Conservation (phyloP, 768 basidiomycete species). For the Chalciporus piperatus region DNA sequence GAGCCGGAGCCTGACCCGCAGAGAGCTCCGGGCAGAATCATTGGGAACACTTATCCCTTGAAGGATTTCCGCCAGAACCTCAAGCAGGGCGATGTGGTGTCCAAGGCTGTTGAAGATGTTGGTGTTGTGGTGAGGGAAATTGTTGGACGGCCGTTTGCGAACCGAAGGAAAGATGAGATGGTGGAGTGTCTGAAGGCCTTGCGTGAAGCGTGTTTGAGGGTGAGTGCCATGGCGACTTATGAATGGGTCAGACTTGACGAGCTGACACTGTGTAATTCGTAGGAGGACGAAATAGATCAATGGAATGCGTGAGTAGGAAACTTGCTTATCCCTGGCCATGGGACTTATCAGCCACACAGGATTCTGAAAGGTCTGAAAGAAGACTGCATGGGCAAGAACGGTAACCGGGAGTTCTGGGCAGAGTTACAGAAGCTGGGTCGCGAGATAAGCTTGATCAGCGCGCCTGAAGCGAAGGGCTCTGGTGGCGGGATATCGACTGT, state of each 20-base stretch:
- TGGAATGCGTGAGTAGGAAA: constrained; percentile 67
- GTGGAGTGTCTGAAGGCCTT: constrained; percentile 68
- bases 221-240: constrained; percentile 28
- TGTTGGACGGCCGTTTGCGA: constrained; percentile 67
- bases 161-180: constrained; percentile 64
- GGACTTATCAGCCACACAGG: constrained; percentile 33
- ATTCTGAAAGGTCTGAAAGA: constrained; percentile 60
- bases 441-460: constrained; percentile 57
- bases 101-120: constrained; percentile 82
- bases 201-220: constrained; percentile 64
- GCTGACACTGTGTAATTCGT: background rate
- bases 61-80: constrained; percentile 74
- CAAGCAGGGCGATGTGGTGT: constrained; percentile 72
- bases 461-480: constrained; percentile 55
- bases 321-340: background rate
- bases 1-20: constrained; percentile 46
- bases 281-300: constrained; percentile 81
- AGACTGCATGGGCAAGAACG: constrained; percentile 50
- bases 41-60: constrained; percentile 71
- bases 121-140: constrained; percentile 69
- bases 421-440: constrained; percentile 50
- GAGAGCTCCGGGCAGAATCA: constrained; percentile 66
- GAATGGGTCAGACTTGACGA: background rate
- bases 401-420: constrained; percentile 69
- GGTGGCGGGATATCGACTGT: constrained; percentile 61